Percentiles rank a stretch among this genome's conserved stretches.
Evolutionary conservation across 129 eudicot species (phyloP).

Genomic region (Arctium minus): DNA sequence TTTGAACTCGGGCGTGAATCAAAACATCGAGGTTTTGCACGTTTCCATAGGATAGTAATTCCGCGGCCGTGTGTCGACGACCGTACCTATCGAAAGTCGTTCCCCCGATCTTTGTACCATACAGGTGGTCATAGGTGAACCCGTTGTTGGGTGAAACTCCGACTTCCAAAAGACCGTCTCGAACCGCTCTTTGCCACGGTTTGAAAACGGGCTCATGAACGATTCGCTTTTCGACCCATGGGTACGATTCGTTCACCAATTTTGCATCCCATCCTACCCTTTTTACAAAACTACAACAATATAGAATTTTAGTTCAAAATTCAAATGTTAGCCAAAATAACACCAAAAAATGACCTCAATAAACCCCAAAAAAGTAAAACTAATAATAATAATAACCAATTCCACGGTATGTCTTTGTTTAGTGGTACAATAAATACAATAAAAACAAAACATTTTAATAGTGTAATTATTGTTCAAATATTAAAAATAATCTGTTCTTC

Average conservation of each 20-base stretch:
- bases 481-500: no score
- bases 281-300: conserved; percentile 48
- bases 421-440: no score
- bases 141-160: conserved; percentile 88
- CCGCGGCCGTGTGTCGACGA: conserved; percentile 85
- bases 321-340: neutral
- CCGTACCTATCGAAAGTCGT: conserved; percentile 78
- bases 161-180: conserved; percentile 67
- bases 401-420: no score
- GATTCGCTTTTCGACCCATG: conserved; percentile 89
- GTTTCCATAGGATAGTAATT: conserved; percentile 67
- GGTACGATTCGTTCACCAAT: conserved; percentile 83
- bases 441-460: no score
- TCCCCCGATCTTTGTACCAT: conserved; percentile 96
- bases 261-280: conserved; percentile 76
- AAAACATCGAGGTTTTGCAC: conserved; percentile 54
- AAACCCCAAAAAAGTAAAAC: neutral
- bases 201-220: conserved; percentile 61
- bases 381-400: no score
- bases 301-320: neutral
- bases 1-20: conserved; percentile 77
- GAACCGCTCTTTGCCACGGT: conserved; percentile 75
- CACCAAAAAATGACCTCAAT: neutral
- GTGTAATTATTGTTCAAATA: no score
- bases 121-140: conserved; percentile 82